Percentiles rank a stretch among this genome's conserved stretches.
Evolutionary conservation across 805 yeast genomes (phyloP).

Genomic region (Lachancea cidri): DNA sequence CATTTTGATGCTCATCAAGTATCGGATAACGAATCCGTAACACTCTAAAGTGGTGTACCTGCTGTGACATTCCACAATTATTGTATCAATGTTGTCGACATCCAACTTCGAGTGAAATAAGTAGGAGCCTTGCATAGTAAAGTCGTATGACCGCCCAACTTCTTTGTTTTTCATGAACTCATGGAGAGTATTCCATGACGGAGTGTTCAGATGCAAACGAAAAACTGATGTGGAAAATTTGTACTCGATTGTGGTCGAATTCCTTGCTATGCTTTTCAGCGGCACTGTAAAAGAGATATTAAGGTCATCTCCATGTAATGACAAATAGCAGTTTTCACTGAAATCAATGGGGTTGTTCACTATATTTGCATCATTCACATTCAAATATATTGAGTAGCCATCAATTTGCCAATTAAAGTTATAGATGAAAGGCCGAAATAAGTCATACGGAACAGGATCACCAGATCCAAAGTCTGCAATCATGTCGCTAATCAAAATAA

Average conservation of each 20-base stretch:
- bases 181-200: constrained; percentile 87
- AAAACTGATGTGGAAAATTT: constrained; percentile 51
- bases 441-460: constrained; percentile 63
- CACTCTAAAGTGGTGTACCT: constrained; percentile 62
- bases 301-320: constrained; percentile 62
- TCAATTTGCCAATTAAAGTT: constrained; percentile 54
- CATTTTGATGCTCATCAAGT: constrained; percentile 69
- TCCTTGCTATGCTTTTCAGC: constrained; percentile 45
- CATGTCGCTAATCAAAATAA: constrained; percentile 65
- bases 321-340: constrained; percentile 69
- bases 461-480: constrained; percentile 74
- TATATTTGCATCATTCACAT: constrained; percentile 83
- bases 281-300: constrained; percentile 52
- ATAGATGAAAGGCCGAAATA: constrained; percentile 69
- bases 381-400: constrained; percentile 57
- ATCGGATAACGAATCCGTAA: constrained; percentile 75
- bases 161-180: constrained; percentile 59
- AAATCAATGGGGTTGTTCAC: constrained; percentile 85
- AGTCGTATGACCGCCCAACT: constrained; percentile 64
- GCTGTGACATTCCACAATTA: constrained; percentile 60
- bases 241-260: constrained; percentile 48
- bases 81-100: constrained; percentile 62
- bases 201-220: constrained; percentile 63
- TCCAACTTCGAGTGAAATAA: constrained; percentile 55
- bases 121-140: constrained; percentile 60